Conservation (phyloP, 2,329 filamentous ascomycete genomes). For the Aspergillus puulaauensis region DNA sequence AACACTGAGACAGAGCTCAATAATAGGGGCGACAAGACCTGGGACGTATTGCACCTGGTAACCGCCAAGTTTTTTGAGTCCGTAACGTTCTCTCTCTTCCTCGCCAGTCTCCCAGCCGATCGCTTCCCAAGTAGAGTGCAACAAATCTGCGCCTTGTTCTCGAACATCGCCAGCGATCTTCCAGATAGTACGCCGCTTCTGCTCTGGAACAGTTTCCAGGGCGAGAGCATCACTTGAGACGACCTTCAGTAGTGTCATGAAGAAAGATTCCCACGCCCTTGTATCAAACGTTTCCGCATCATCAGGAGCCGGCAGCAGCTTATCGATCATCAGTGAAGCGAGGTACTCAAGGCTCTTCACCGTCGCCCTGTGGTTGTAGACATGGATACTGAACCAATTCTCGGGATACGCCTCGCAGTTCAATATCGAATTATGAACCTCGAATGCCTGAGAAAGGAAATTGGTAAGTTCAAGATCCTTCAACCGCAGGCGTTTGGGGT, state of each 20-base stretch:
- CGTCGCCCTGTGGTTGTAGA: slow-evolving; percentile 87
- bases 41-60: slow-evolving; percentile 99
- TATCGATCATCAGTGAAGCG: slow-evolving; percentile 74
- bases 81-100: slow-evolving; percentile 77
- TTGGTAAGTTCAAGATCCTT: slow-evolving; percentile 74
- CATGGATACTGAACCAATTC: slow-evolving; percentile 88
- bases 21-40: slow-evolving; percentile 82
- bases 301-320: slow-evolving; percentile 82
- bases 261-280: slow-evolving; percentile 90
- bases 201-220: slow-evolving; percentile 93
- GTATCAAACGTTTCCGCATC: slow-evolving; percentile 91
- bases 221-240: slow-evolving; percentile 87
- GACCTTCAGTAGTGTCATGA: slow-evolving; percentile 82
- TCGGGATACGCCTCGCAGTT: slow-evolving; percentile 85
- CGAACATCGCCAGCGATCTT: slow-evolving; percentile 97
- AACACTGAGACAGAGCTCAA: slow-evolving; percentile 91
- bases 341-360: slow-evolving; percentile 84
- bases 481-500: slow-evolving; percentile 72
- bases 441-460: slow-evolving; percentile 75
- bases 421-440: slow-evolving; percentile 85
- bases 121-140: slow-evolving; percentile 85
- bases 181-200: slow-evolving; percentile 95
- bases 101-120: slow-evolving; percentile 91
- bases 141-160: slow-evolving; percentile 82
- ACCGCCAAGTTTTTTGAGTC: slow-evolving; percentile 81